phyloP scores from a whole-genome alignment of 306 rosid species.

The Acacia acuminata region DNA sequence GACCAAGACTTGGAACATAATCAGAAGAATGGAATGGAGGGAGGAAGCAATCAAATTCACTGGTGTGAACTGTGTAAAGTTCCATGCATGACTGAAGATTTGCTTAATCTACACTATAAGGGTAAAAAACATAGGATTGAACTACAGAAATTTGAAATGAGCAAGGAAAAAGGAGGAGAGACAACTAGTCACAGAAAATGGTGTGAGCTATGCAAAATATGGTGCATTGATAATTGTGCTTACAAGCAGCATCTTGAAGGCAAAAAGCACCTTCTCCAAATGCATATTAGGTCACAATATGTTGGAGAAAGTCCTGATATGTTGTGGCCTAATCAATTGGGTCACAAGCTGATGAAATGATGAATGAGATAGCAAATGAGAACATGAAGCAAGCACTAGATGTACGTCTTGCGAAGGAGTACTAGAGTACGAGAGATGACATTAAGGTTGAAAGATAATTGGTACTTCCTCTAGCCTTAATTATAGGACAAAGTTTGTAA shows the following conservation, averaged over 20 bases:
- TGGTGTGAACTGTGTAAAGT: slow-evolving; percentile 35
- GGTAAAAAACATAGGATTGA: slow-evolving; percentile 32
- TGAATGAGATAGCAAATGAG: not conserved
- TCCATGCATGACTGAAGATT: slow-evolving; percentile 25
- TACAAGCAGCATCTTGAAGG: slow-evolving; percentile 36
- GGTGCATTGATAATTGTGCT: slow-evolving; percentile 31
- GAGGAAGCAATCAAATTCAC: not conserved
- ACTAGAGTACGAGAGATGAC: not conserved
- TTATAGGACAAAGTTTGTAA: too few species aligned
- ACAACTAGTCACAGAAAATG: slow-evolving; percentile 14
- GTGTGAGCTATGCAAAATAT: slow-evolving; percentile 35
- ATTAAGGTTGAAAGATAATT: not conserved
- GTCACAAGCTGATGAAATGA: not conserved
- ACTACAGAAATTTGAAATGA: not conserved
- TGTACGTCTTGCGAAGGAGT: not conserved
- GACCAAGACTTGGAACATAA: not conserved
- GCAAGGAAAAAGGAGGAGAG: slow-evolving; percentile 11
- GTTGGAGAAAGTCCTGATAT: slow-evolving; percentile 1
- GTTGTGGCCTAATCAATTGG: not conserved
- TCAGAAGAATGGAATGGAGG: not conserved
- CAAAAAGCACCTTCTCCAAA: slow-evolving; percentile 23
- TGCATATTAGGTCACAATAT: too few species aligned
- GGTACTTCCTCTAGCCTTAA: too few species aligned
- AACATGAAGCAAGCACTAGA: not conserved
- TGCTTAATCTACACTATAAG: slow-evolving; percentile 28